These are phyloP conservation scores for Gliomastix tumulicola DNA, from an alignment of 2,329 filamentous ascomycete species.

Conservation along the genomic window DNA sequence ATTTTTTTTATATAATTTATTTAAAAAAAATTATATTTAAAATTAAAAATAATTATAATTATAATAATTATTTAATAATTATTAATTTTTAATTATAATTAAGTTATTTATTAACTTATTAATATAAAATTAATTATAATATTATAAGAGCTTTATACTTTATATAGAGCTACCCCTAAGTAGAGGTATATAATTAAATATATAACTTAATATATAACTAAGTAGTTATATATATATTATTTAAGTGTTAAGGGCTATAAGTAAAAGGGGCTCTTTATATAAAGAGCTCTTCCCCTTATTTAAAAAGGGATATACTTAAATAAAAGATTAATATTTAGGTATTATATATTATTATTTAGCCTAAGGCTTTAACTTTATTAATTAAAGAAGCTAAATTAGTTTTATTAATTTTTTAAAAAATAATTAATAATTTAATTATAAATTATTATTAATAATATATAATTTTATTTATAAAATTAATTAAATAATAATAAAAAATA, in stretches of 20 bases:
- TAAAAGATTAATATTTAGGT: background rate
- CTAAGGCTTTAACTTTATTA: background rate
- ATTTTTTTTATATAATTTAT: background rate
- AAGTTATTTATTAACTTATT: too few species aligned
- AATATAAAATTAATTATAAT: too few species aligned
- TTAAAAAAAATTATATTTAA: background rate
- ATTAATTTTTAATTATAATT: background rate
- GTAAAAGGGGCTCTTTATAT: too few species aligned
- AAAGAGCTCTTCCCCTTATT: too few species aligned
- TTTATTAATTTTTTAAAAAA: background rate
- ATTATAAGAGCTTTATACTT: background rate
- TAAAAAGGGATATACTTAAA: too few species aligned
- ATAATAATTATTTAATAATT: background rate
- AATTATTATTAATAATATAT: constrained; percentile 1
- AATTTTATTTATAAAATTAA: background rate
- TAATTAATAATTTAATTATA: background rate
- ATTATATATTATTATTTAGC: background rate
- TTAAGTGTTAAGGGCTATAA: too few species aligned
- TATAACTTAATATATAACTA: too few species aligned
- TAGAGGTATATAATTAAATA: too few species aligned
- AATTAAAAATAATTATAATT: background rate
- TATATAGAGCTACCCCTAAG: too few species aligned
- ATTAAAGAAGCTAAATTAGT: background rate
- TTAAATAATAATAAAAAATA: background rate
- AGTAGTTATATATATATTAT: too few species aligned